Percentiles rank a stretch among this genome's conserved stretches.
Conservation (phyloP, 768 basidiomycete genomes). For the Russula dissimulans region DNA sequence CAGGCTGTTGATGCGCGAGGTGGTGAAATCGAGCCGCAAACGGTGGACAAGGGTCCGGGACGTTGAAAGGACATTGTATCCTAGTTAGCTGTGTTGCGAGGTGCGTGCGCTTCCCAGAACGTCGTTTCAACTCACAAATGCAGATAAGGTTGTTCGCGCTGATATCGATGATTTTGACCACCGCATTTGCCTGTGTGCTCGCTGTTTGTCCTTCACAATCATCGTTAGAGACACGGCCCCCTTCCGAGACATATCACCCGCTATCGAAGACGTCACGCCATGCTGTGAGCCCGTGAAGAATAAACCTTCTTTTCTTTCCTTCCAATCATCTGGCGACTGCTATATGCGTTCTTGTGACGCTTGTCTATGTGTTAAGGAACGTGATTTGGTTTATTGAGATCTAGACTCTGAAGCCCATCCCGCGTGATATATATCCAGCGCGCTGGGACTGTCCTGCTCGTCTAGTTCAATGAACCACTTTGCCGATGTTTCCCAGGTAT, state of each 20-base stretch:
- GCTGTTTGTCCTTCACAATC: neutral
- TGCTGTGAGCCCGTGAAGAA: neutral
- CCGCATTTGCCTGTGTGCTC: neutral
- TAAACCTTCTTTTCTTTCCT: neutral
- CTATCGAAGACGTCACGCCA: neutral
- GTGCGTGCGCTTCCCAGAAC: conserved; percentile 3
- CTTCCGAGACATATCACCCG: neutral
- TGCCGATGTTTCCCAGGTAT: neutral
- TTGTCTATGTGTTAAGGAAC: neutral
- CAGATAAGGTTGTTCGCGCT: neutral
- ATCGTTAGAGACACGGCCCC: neutral
- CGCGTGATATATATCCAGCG: neutral
- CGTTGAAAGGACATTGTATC: neutral
- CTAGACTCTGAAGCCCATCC: neutral
- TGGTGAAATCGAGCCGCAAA: neutral
- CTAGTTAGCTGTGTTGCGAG: neutral
- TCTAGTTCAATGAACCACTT: neutral
- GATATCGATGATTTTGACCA: neutral
- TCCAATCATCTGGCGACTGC: neutral
- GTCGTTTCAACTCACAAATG: neutral
- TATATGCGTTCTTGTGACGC: neutral
- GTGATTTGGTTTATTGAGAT: neutral
- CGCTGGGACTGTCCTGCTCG: neutral
- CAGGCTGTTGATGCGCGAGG: neutral
- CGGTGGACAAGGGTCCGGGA: neutral